Percentiles rank a stretch among this genome's conserved stretches.
Evolutionary conservation across 1,284 basidiomycete species (phyloP).

Genomic region (Leccinum pachyderme): DNA sequence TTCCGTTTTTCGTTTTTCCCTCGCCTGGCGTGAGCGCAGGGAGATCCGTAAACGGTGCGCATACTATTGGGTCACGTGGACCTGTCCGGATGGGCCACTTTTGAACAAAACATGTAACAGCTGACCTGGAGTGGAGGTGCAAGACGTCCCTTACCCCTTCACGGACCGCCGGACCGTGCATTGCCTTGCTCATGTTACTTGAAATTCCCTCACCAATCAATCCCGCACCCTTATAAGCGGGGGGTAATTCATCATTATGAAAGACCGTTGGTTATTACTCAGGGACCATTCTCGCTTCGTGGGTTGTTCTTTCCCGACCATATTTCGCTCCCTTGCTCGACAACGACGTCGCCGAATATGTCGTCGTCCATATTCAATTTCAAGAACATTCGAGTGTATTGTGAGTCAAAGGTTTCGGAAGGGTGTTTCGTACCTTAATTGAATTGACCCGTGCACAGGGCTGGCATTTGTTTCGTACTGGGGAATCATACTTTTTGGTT

Average conservation of each 20-base stretch:
- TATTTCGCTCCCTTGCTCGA: background rate
- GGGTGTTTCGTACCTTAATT: background rate
- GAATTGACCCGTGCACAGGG: conserved; percentile 39
- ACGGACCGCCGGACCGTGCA: conserved; percentile 1
- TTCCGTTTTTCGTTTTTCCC: background rate
- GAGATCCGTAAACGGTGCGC: background rate
- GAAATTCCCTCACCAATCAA: background rate
- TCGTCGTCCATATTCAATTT: conserved; percentile 27
- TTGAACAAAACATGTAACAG: background rate
- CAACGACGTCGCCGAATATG: conserved; percentile 3
- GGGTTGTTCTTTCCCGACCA: background rate
- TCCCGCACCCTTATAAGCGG: background rate
- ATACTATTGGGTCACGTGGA: background rate
- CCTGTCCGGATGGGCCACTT: background rate
- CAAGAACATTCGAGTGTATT: conserved; percentile 61
- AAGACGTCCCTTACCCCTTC: background rate
- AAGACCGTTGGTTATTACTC: background rate
- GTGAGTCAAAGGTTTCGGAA: conserved; percentile 34
- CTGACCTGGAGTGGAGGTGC: background rate
- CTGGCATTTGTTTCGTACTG: conserved; percentile 73
- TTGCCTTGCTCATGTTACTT: background rate
- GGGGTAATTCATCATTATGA: background rate
- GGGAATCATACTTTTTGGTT: conserved; percentile 80
- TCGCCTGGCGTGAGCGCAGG: background rate
- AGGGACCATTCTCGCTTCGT: background rate